A percentile compares a stretch with the other conserved stretches of the same genome.
phyloP scores from a whole-genome alignment of 768 basidiomycete genomes.

The Rhodosporidiobolus odoratus region DNA sequence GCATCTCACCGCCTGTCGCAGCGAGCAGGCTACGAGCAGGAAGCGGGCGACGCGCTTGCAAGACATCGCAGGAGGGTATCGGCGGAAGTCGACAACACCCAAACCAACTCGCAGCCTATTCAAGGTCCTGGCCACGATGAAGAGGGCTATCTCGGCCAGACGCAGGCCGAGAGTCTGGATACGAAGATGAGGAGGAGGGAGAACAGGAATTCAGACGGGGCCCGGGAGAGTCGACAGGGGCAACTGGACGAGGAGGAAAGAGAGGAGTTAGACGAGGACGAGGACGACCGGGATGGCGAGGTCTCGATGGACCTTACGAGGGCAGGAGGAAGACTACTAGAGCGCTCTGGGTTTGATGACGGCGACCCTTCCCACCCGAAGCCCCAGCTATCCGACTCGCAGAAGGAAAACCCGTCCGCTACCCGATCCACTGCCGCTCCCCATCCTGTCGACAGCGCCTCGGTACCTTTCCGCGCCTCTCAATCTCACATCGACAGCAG shows the following conservation, averaged over 20 bases:
- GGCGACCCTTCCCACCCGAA: background rate
- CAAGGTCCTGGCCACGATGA: too few relatives aligned
- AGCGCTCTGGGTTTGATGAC: background rate
- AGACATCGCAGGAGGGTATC: too few relatives aligned
- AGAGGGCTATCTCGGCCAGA: background rate
- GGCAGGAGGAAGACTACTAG: background rate
- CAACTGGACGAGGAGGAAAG: background rate
- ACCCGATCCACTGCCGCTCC: background rate
- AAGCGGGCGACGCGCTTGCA: too few relatives aligned
- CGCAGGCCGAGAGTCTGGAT: background rate
- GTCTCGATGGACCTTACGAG: constrained; percentile 18
- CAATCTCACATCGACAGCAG: constrained; percentile 2
- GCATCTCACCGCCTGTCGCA: too few relatives aligned
- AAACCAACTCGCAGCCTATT: too few relatives aligned
- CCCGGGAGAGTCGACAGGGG: background rate
- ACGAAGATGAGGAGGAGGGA: background rate
- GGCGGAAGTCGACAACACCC: too few relatives aligned
- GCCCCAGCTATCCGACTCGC: constrained; percentile 8
- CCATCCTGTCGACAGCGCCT: background rate
- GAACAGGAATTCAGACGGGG: too few relatives aligned
- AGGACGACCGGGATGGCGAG: too few relatives aligned
- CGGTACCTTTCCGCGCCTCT: background rate
- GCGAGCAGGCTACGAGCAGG: too few relatives aligned
- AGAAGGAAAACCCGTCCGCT: constrained; percentile 22
- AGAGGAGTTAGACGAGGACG: background rate